Evolutionary conservation across 1,284 basidiomycete genomes (phyloP).

Genomic region (Leucocoprinus gongylophorus): DNA sequence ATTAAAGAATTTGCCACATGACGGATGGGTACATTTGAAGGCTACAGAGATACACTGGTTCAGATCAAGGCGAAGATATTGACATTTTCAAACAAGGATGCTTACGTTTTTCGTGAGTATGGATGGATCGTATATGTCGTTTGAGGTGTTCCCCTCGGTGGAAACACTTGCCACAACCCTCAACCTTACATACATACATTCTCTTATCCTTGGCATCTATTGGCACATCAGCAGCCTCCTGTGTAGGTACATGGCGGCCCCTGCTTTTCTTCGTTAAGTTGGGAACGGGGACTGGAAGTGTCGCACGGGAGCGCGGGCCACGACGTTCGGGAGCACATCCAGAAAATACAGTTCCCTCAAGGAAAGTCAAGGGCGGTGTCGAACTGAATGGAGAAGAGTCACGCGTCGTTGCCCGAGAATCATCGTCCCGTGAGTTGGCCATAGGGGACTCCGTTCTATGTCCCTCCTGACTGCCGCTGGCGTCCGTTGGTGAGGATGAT

Average conservation of each 20-base stretch:
- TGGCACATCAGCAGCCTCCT: constrained; percentile 26
- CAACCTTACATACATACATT: constrained; percentile 57
- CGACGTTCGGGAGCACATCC: constrained; percentile 17
- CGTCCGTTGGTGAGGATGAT: constrained; percentile 13
- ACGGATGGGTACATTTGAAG: constrained; percentile 66
- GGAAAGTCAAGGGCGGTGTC: constrained; percentile 17
- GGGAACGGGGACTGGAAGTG: constrained; percentile 56
- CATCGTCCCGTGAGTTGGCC: not conserved
- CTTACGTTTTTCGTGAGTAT: constrained; percentile 74
- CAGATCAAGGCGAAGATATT: not conserved
- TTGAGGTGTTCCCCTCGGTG: constrained; percentile 72
- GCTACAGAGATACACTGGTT: constrained; percentile 37
- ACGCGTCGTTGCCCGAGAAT: constrained; percentile 8
- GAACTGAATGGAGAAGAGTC: constrained; percentile 8
- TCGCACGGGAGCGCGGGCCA: constrained; percentile 30
- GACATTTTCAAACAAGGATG: constrained; percentile 15
- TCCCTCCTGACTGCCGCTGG: constrained; percentile 8
- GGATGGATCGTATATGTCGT: constrained; percentile 68
- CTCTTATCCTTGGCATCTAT: constrained; percentile 31
- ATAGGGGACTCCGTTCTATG: constrained; percentile 13
- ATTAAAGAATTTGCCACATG: constrained; percentile 76
- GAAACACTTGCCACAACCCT: constrained; percentile 68
- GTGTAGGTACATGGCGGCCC: constrained; percentile 59
- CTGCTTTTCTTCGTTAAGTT: constrained; percentile 68
- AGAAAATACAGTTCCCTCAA: constrained; percentile 17